These are phyloP conservation scores for Clarireedia monteithiana DNA, from an alignment of 2,329 filamentous ascomycete species.

Conservation along the genomic window DNA sequence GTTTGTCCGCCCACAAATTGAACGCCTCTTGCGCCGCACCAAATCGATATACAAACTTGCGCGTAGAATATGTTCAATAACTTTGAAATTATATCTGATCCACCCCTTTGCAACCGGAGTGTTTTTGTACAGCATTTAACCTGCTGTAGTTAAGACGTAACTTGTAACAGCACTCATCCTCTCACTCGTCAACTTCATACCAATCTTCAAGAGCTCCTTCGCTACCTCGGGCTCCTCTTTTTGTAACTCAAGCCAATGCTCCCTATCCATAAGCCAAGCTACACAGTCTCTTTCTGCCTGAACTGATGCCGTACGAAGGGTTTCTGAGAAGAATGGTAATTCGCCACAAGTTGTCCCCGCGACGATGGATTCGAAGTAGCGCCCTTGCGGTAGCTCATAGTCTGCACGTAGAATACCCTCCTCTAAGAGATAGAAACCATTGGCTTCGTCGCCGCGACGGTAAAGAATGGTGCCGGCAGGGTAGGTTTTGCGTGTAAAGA, in stretches of 20 bases:
- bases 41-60: too few species aligned
- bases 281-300: slow-evolving; percentile 74
- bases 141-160: slow-evolving; percentile 37
- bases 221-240: slow-evolving; percentile 68
- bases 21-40: too few species aligned
- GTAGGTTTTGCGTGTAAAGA: slow-evolving; percentile 65
- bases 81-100: too few species aligned
- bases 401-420: slow-evolving; percentile 82
- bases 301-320: slow-evolving; percentile 77
- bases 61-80: too few species aligned
- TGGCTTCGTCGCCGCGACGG: slow-evolving; percentile 64
- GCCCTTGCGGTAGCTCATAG: slow-evolving; percentile 84
- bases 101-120: too few species aligned
- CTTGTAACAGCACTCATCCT: slow-evolving; percentile 68
- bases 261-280: slow-evolving; percentile 70
- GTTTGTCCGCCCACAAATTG: too few species aligned
- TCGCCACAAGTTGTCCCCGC: slow-evolving; percentile 94
- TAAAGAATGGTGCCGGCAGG: slow-evolving; percentile 67
- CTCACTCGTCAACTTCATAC: slow-evolving; percentile 91
- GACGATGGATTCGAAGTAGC: slow-evolving; percentile 84
- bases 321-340: slow-evolving; percentile 91
- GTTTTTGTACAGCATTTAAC: slow-evolving; percentile 17
- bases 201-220: slow-evolving; percentile 74
- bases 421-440: slow-evolving; percentile 87
- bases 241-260: slow-evolving; percentile 67